Base-by-base conservation (phyloP, 345 rosid genomes). In the Arabidopsis arenosa region DNA sequence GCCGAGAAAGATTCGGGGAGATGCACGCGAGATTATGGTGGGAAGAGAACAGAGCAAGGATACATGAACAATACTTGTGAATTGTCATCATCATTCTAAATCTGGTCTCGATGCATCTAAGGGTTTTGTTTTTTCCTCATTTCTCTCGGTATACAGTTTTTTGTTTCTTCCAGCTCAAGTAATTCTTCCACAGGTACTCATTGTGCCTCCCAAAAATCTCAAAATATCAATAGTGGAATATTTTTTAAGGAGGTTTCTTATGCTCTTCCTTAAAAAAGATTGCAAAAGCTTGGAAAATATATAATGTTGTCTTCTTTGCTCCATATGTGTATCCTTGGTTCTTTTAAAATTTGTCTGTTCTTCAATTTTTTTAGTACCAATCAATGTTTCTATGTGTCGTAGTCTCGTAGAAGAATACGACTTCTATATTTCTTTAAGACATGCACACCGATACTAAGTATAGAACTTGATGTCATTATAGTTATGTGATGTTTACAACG, bases 1-100 rank as follows among this genome's bases (percentile, higher is more conserved):
- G 99, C 86, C 99, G 99, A 68, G 97, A 95, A 73, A 89, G 71
- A 85, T 95, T 95, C 0, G 96, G 97, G 58, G 99, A 95, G 86
- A 83, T 89, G 92, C 99, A 95, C 48, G 99, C 99, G 43, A 87
- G 93, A 70, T 18, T 95, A 6, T 92, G 99, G 99, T 95, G 99
- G 99, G 99, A 95, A 83, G 97, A 95, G 83, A 95, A 95, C 76
- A 83, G 97, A 48, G 92, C 91, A 52, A 85, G 99, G 87, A 89
- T 95, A 82, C 97, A 92, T 36, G 90, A 92, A 79, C 96, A 86
- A 17, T 95, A 89, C 91, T 85, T 95, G 83, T 90, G 73, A 89
- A 90, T 85, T 95, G 83, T 90, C 71, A 91, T 73, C 73, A 60
- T 77, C 21, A 30, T 23, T 2, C 26, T 23, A 23, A 23, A 23